phyloP scores from a whole-genome alignment of 2,329 filamentous ascomycete genomes.

The Claviceps sp. region DNA sequence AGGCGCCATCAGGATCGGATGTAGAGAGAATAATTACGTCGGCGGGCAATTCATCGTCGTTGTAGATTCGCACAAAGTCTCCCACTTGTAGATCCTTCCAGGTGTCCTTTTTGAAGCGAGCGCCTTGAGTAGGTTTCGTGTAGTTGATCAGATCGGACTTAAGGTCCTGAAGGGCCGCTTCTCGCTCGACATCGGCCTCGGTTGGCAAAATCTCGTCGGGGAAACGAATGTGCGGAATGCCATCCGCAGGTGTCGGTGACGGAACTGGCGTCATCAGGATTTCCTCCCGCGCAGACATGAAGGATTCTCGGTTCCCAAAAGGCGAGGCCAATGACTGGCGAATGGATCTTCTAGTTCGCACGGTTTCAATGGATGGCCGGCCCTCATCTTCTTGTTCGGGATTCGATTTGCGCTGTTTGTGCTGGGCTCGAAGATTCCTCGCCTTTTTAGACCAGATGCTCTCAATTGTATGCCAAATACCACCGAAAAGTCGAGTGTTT shows the following conservation, averaged over 20 bases:
- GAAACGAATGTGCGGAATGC: slow-evolving; percentile 24
- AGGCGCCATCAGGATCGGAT: slow-evolving; percentile 84
- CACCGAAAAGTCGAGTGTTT: slow-evolving; percentile 46
- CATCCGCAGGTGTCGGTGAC: slow-evolving; percentile 49
- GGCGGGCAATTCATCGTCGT: slow-evolving; percentile 87
- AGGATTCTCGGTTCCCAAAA: slow-evolving; percentile 40
- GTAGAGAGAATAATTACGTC: slow-evolving; percentile 88
- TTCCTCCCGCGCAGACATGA: slow-evolving; percentile 46
- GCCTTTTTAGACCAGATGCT: slow-evolving; percentile 38
- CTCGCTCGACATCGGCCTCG: slow-evolving; percentile 19
- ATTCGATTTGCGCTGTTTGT: slow-evolving; percentile 20
- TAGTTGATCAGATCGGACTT: slow-evolving; percentile 58
- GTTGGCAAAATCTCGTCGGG: slow-evolving; percentile 26
- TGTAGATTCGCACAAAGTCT: slow-evolving; percentile 93
- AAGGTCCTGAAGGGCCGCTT: slow-evolving; percentile 28
- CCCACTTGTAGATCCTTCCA: slow-evolving; percentile 96
- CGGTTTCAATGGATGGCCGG: slow-evolving; percentile 41
- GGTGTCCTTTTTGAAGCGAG: slow-evolving; percentile 79
- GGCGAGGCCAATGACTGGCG: slow-evolving; percentile 31
- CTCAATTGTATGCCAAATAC: slow-evolving; percentile 36
- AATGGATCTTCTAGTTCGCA: slow-evolving; percentile 19
- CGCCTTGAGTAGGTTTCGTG: slow-evolving; percentile 49
- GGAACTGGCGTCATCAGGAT: slow-evolving; percentile 95
- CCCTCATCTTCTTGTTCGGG: slow-evolving; percentile 32
- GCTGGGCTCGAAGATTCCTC: slow-evolving; percentile 33